Base-by-base conservation (phyloP, 371 early-diverging fungal species). In the Rhizomucor pusillus region DNA sequence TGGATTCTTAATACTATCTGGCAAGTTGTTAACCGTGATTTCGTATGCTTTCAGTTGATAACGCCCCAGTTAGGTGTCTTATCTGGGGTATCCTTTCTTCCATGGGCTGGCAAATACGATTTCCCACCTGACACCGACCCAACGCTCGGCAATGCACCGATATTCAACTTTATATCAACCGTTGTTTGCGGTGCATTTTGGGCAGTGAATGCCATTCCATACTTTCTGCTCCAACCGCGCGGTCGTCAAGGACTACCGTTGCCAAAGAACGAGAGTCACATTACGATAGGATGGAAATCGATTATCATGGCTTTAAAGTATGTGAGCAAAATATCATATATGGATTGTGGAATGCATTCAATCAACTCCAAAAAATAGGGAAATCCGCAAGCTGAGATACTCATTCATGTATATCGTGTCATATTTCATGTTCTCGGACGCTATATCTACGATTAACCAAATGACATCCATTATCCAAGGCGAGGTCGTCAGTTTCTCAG, bases 391-490 rank as follows among this genome's bases (percentile, higher is more conserved):
- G 47, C 66, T 83, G 13, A 54, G 67, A 0, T 78, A 80, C 23
- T 53, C 78, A 5, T 81, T 81, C 14, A 54, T 73, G 57, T 83
- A 80, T 52, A 69, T 83, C 29, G 62, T 83, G 55, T 69, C 80
- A 6, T 83, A 81, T 61, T 81, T 83, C 47, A 68, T 83, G 61
- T 79, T 83, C 43, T 73, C 81, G 29, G 84, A 83, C 55, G 84
- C 77, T 13, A 75, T 77, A 35, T 80, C 81, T 10, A 81, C 84
- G 3, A 75, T 73, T 11, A 73, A 63, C 43, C 68, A 67, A 45
- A 74, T 78, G 66, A 54, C 65, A 56, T 51, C 56, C 54, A 63
- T 73, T 50, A 48, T 77, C n/a, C 75, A 75, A 43, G 69, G 63
- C 48, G 63, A 71, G 57, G 67, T 79, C 58, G 56, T 64, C 43